Evolutionary conservation across 495 filamentous ascomycete genomes (phyloP).

Genomic region (Antarctomyces pellizariae): DNA sequence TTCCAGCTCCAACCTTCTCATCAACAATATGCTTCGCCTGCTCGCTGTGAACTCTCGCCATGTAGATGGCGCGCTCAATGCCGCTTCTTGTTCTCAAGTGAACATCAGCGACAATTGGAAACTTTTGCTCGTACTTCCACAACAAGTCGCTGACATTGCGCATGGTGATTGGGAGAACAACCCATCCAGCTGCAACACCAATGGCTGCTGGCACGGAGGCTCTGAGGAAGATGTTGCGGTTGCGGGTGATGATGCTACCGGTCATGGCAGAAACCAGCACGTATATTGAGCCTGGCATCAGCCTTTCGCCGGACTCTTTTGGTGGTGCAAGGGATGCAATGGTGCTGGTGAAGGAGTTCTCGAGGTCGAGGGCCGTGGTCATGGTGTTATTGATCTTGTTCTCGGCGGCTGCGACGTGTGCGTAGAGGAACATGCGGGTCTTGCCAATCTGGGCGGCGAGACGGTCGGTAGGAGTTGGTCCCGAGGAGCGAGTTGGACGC

Average conservation of each 20-base stretch:
- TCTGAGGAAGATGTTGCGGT: conserved; percentile 61
- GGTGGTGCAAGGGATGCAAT: conserved; percentile 69
- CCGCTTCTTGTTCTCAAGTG: conserved; percentile 44
- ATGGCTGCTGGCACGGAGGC: conserved; percentile 44
- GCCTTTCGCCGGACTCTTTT: conserved; percentile 53
- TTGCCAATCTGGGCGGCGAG: conserved; percentile 62
- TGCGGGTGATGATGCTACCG: conserved; percentile 66
- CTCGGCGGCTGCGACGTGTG: conserved; percentile 44
- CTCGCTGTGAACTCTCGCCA: conserved; percentile 44
- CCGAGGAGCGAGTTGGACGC: conserved; percentile 3
- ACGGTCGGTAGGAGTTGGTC: conserved; percentile 75
- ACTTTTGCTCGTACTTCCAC: conserved; percentile 76
- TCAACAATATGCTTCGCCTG: conserved; percentile 50
- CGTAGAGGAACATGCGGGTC: conserved; percentile 61
- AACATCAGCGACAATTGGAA: conserved; percentile 54
- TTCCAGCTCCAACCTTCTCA: conserved; percentile 45
- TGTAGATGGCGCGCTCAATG: conserved; percentile 41
- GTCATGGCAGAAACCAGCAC: conserved; percentile 83
- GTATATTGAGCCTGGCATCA: conserved; percentile 72
- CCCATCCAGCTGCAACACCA: conserved; percentile 49
- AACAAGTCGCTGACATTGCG: conserved; percentile 59
- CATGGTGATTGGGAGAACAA: conserved; percentile 55
- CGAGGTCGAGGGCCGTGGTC: conserved; percentile 49
- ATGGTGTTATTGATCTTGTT: conserved; percentile 54
- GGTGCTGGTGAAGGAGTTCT: conserved; percentile 66